Evolutionary conservation across 148 eudicot species (phyloP).

Genomic region (Rhododendron ferrugineum): DNA sequence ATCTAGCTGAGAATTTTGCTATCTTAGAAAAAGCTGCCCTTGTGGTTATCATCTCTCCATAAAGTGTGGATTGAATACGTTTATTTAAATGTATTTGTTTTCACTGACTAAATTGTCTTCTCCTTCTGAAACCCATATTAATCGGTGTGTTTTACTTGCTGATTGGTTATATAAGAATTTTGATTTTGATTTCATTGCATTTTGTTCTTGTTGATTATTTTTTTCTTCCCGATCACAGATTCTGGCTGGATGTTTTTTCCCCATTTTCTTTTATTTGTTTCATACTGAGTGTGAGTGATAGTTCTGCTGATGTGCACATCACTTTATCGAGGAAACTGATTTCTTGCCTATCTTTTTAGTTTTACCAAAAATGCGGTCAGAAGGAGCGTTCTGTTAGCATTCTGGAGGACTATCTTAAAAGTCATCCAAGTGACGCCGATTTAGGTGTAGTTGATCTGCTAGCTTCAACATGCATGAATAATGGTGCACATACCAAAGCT

Average conservation of each 20-base stretch:
- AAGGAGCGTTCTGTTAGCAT: slow-evolving; percentile 48
- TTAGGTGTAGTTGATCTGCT: slow-evolving; percentile 49
- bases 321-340: neutral
- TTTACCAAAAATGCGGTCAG: slow-evolving; percentile 54
- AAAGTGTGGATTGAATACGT: neutral
- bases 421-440: slow-evolving; percentile 51
- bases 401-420: slow-evolving; percentile 55
- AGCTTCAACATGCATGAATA: slow-evolving; percentile 53
- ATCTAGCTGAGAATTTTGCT: neutral
- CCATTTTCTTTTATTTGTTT: neutral
- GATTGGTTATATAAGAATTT: neutral
- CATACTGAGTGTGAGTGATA: neutral
- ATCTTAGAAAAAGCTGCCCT: neutral
- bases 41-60: neutral
- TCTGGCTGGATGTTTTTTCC: neutral
- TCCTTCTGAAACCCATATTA: neutral
- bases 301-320: neutral
- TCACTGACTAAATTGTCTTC: neutral
- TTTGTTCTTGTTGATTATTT: neutral
- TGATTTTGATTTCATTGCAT: no score
- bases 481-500: slow-evolving; percentile 45
- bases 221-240: neutral
- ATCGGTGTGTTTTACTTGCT: neutral
- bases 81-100: neutral
- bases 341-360: slow-evolving; percentile 32